Evolutionary conservation across 2,329 filamentous ascomycete species (phyloP), one percentile per base, ranked within the genome.

Genomic region (Capronia epimyces): DNA sequence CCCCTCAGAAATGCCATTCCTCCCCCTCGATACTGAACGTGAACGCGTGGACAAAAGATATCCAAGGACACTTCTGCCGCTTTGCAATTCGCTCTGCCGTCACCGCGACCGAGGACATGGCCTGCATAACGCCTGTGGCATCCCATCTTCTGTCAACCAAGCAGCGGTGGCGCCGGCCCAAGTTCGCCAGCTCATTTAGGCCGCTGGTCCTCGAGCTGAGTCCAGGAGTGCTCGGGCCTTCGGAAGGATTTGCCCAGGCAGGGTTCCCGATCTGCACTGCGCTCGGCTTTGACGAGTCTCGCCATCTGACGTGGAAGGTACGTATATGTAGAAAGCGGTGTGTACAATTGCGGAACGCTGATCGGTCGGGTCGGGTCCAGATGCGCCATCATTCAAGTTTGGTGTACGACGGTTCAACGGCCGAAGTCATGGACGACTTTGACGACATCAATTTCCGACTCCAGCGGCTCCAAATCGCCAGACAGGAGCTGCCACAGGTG

Each of bases 181-280:
- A 44, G 37, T 55, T 42, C 37, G 25, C 24, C 45, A 27, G 43
- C 25, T 13, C 32, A 15, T 50, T 24, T 3, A 29, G 20, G n/a
- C 53, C 53, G 2, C 10, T 42, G 4, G 45, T 56, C 18, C 34
- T 41, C 16, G 53, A 53, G 18, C 24, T 53, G 21, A 45, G 37
- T 8, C 53, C 53, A 12, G 25, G 16, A 16, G 27, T 49, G 21
- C 31, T 56, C 22, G 53, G 49, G 8, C 49, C 53, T 16, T 36
- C 53, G 5, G 53, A 56, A 24, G 53, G 53, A 34, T 56, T 56
- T 40, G 41, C 43, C 18, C 49, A 56, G 32, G 53, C 44, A 20
- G 50, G 49, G 2, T 53, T 41, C 25, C 36, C 43, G 0, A 49
- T 56, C 20, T 22, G 39, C 16, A 44, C 37, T 18, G 49, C 44